These are phyloP conservation scores for Xylariaceae sp. DNA, from an alignment of 2,329 filamentous ascomycete genomes.

Conservation along the genomic window DNA sequence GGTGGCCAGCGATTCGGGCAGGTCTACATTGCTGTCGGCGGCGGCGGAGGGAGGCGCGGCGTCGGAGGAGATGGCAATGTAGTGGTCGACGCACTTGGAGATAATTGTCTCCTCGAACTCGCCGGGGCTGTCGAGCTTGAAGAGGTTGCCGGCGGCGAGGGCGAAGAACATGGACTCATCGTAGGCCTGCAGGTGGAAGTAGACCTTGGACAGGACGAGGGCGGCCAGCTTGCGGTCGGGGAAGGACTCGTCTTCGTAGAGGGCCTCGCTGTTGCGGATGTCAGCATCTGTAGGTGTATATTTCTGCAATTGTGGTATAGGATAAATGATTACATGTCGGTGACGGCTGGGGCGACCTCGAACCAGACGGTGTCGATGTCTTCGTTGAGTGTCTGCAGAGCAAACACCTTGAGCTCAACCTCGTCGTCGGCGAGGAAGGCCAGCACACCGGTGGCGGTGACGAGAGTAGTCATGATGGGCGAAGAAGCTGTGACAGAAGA, in stretches of 20 bases:
- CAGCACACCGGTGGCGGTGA: constrained; percentile 89
- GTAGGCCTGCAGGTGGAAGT: constrained; percentile 98
- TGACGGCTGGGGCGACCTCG: constrained; percentile 87
- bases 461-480: constrained; percentile 78
- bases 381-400: constrained; percentile 89
- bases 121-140: constrained; percentile 84
- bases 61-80: constrained; percentile 70
- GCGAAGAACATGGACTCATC: constrained; percentile 99
- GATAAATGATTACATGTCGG: constrained; percentile 67
- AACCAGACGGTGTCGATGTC: constrained; percentile 98
- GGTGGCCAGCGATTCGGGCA: constrained; percentile 67
- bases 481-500: background rate
- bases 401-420: constrained; percentile 89
- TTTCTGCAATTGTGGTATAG: background rate
- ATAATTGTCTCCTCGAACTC: constrained; percentile 99
- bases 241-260: constrained; percentile 95
- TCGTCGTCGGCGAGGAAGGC: constrained; percentile 95
- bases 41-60: constrained; percentile 44
- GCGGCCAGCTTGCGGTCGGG: constrained; percentile 91
- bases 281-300: background rate
- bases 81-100: constrained; percentile 96
- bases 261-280: constrained; percentile 68
- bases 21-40: constrained; percentile 35
- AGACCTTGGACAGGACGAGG: constrained; percentile 93
- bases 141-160: constrained; percentile 87